Evolutionary conservation across 768 basidiomycete species (phyloP).

Genomic region (Termitomyces sp.): DNA sequence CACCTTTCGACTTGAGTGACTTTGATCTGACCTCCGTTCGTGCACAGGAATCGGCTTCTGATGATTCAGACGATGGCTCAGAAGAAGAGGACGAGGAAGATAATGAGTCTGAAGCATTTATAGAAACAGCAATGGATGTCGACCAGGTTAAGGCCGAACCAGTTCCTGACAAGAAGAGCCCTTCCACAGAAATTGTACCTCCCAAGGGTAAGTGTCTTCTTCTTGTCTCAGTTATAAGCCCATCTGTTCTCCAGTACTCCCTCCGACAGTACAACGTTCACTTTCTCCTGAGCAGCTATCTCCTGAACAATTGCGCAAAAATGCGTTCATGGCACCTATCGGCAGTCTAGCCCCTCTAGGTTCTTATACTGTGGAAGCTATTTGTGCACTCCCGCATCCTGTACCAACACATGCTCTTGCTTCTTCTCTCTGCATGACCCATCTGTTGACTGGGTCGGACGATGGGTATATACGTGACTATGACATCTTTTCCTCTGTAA

Average conservation of each 20-base stretch:
- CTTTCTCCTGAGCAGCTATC: conserved; percentile 37
- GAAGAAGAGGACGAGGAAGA: conserved; percentile 54
- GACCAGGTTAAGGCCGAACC: conserved; percentile 24
- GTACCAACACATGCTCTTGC: conserved; percentile 87
- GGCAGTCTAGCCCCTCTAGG: conserved; percentile 39
- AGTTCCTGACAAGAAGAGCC: conserved; percentile 16
- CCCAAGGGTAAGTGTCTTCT: conserved; percentile 12
- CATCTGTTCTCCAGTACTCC: conserved; percentile 17
- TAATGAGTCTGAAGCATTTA: conserved; percentile 21
- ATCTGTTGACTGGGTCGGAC: conserved; percentile 87
- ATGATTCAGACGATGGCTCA: conserved; percentile 57
- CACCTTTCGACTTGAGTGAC: conserved; percentile 16
- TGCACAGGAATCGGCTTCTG: conserved; percentile 54
- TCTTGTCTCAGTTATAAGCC: neutral
- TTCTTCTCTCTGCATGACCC: conserved; percentile 81
- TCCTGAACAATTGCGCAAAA: conserved; percentile 50
- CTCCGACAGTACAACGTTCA: conserved; percentile 27
- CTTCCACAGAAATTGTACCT: conserved; percentile 9
- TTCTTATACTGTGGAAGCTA: conserved; percentile 84
- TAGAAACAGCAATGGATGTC: conserved; percentile 27
- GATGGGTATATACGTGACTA: conserved; percentile 94
- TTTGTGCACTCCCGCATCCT: conserved; percentile 89
- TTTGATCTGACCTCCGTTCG: neutral
- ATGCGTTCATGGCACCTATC: conserved; percentile 35
- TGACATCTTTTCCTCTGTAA: conserved; percentile 86